phyloP scores from a whole-genome alignment of 2,329 filamentous ascomycete genomes.

The Aspergillus quadrilineatus region DNA sequence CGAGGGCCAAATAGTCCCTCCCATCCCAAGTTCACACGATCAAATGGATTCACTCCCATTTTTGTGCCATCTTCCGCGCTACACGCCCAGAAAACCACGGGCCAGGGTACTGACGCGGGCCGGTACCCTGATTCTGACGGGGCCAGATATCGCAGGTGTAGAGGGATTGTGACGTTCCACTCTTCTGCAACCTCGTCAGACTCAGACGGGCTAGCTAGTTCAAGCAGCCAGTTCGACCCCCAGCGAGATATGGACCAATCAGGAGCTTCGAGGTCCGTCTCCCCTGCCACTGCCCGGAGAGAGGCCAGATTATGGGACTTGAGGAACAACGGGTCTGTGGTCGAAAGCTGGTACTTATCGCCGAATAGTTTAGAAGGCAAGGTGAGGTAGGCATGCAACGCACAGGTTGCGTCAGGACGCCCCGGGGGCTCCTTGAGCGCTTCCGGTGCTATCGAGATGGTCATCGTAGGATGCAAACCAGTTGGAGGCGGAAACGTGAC shows the following conservation, averaged over 20 bases:
- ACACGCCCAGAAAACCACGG: slow-evolving; percentile 89
- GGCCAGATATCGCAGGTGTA: slow-evolving; percentile 80
- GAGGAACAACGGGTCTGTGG: slow-evolving; percentile 64
- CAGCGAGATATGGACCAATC: slow-evolving; percentile 73
- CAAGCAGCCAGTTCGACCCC: slow-evolving; percentile 76
- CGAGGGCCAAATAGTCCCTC: slow-evolving; percentile 73
- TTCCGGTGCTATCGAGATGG: slow-evolving; percentile 60
- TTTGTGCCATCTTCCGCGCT: slow-evolving; percentile 58
- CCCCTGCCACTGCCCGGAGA: slow-evolving; percentile 67
- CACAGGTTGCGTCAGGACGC: slow-evolving; percentile 58
- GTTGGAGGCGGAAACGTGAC: slow-evolving; percentile 67
- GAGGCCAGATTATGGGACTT: slow-evolving; percentile 73
- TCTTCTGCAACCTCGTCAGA: slow-evolving; percentile 13
- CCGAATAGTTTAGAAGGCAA: slow-evolving; percentile 79
- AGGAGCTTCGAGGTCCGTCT: slow-evolving; percentile 87
- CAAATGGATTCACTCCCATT: slow-evolving; percentile 78
- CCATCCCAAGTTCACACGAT: slow-evolving; percentile 79
- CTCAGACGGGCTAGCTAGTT: slow-evolving; percentile 61
- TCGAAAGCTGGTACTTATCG: slow-evolving; percentile 77
- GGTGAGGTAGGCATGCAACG: slow-evolving; percentile 76
- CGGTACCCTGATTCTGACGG: slow-evolving; percentile 59
- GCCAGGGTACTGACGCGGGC: slow-evolving; percentile 68
- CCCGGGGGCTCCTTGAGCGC: slow-evolving; percentile 50
- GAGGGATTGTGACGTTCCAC: slow-evolving; percentile 59
- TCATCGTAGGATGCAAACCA: slow-evolving; percentile 79